These are phyloP conservation scores for Phytophthora quininea DNA, from an alignment of 352 stramenopile species.

Conservation along the genomic window DNA sequence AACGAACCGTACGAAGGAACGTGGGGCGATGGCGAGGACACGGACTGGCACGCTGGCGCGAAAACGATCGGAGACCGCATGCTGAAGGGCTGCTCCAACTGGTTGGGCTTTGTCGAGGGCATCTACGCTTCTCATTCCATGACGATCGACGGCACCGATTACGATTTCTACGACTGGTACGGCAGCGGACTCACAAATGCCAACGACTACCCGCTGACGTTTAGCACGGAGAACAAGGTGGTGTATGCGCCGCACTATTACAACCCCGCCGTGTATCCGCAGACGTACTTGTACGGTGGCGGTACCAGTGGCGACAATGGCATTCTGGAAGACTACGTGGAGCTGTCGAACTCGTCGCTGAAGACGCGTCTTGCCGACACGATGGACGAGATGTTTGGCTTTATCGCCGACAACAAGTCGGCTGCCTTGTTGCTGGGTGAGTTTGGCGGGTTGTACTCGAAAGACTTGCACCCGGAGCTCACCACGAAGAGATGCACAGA, in stretches of 20 bases:
- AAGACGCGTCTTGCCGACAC: slow-evolving; percentile 46
- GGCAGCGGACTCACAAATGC: slow-evolving; percentile 49
- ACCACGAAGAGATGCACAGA: slow-evolving; percentile 68
- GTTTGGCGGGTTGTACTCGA: slow-evolving; percentile 70
- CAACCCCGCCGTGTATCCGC: slow-evolving; percentile 59
- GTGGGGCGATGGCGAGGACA: slow-evolving; percentile 50
- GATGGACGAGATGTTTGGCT: slow-evolving; percentile 77
- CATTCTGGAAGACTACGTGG: slow-evolving; percentile 42
- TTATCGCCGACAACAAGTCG: slow-evolving; percentile 47
- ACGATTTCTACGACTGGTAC: slow-evolving; percentile 67
- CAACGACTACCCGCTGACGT: slow-evolving; percentile 38
- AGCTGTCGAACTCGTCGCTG: slow-evolving; percentile 55
- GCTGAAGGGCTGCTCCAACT: slow-evolving; percentile 60
- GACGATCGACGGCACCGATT: slow-evolving; percentile 42
- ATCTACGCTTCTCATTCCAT: slow-evolving; percentile 47
- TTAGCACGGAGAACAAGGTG: slow-evolving; percentile 55
- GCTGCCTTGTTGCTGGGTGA: slow-evolving; percentile 66
- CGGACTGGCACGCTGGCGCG: slow-evolving; percentile 49
- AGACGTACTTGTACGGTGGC: slow-evolving; percentile 57
- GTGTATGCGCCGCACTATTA: slow-evolving; percentile 78
- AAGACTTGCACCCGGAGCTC: slow-evolving; percentile 55
- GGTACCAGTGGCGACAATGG: slow-evolving; percentile 32
- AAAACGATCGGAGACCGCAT: slow-evolving; percentile 58
- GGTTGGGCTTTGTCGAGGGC: slow-evolving; percentile 71
- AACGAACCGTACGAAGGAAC: slow-evolving; percentile 58